phyloP scores from a whole-genome alignment of 371 early-diverging fungal genomes.

The Apophysomyces sp. region DNA sequence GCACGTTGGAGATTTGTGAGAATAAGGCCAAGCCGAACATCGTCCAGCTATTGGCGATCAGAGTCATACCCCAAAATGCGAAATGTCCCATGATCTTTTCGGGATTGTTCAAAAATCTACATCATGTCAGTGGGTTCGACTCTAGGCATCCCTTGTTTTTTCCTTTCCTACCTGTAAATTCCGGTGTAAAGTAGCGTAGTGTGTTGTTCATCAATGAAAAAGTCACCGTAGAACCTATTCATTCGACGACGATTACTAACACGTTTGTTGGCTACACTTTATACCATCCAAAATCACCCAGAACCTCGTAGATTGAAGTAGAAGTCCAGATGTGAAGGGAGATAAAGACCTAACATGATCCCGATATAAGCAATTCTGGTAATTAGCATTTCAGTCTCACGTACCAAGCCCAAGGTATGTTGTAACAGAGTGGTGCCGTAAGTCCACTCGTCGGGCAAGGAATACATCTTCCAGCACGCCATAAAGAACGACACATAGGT shows the following conservation, averaged over 20 bases:
- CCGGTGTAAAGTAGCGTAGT: conserved; percentile 75
- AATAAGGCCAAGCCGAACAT: conserved; percentile 81
- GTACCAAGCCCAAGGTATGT: conserved; percentile 68
- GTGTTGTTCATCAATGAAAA: conserved; percentile 74
- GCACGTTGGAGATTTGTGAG: conserved; percentile 74
- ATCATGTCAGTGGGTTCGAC: too few relatives aligned
- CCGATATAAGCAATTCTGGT: neutral
- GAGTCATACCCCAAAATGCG: conserved; percentile 87
- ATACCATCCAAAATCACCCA: conserved; percentile 91
- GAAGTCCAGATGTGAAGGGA: conserved; percentile 87
- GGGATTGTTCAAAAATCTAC: conserved; percentile 76
- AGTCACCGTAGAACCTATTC: conserved; percentile 78
- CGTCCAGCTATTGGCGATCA: conserved; percentile 78
- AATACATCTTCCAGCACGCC: conserved; percentile 73
- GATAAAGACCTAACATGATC: conserved; percentile 52
- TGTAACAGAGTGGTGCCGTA: conserved; percentile 72
- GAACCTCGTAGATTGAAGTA: conserved; percentile 83
- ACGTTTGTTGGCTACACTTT: neutral
- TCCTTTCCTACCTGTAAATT: conserved; percentile 76
- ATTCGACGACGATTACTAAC: neutral
- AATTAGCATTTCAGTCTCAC: neutral
- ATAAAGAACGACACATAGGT: conserved; percentile 82
- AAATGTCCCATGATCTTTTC: conserved; percentile 90
- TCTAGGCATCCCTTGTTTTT: too few relatives aligned
- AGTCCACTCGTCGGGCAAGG: conserved; percentile 68